These are phyloP conservation scores for Chaetomiaceae sp. DNA, from an alignment of 2,329 filamentous ascomycete genomes.

Conservation along the genomic window DNA sequence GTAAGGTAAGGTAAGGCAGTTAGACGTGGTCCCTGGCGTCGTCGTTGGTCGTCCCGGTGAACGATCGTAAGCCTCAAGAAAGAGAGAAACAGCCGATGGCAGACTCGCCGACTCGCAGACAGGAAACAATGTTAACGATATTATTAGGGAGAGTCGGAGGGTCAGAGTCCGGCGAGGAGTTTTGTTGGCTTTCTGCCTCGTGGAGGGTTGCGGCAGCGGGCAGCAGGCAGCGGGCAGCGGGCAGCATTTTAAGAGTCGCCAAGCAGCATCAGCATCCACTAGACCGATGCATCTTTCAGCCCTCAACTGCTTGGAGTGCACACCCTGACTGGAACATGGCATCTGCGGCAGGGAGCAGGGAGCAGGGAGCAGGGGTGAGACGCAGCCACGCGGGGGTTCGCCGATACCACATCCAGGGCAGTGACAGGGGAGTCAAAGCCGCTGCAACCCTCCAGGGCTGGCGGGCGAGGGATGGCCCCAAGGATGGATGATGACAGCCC, in stretches of 20 bases:
- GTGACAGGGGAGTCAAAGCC: neutral
- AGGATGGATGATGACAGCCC: neutral
- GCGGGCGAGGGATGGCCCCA: too few relatives aligned
- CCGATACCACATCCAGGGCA: neutral
- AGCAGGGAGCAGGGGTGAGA: neutral
- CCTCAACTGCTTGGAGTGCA: neutral
- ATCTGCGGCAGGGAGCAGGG: conserved; percentile 7
- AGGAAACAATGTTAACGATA: neutral
- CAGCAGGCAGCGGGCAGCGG: too few relatives aligned
- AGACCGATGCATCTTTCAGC: conserved; percentile 17
- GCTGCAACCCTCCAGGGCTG: neutral
- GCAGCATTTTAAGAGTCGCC: conserved; percentile 11
- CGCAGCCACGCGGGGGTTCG: conserved; percentile 15
- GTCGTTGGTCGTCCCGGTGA: neutral
- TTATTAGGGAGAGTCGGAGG: neutral
- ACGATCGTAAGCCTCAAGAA: neutral
- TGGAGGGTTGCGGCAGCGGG: neutral
- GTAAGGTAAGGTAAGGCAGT: too few relatives aligned
- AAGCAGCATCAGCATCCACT: conserved; percentile 7
- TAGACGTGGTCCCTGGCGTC: too few relatives aligned
- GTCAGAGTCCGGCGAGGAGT: neutral
- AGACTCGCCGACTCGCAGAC: too few relatives aligned
- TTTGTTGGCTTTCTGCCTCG: neutral
- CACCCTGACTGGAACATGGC: conserved; percentile 2
- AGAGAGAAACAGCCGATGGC: neutral